These are phyloP conservation scores for Antrodiella citrinella DNA, from an alignment of 768 basidiomycete genomes.

Conservation along the genomic window DNA sequence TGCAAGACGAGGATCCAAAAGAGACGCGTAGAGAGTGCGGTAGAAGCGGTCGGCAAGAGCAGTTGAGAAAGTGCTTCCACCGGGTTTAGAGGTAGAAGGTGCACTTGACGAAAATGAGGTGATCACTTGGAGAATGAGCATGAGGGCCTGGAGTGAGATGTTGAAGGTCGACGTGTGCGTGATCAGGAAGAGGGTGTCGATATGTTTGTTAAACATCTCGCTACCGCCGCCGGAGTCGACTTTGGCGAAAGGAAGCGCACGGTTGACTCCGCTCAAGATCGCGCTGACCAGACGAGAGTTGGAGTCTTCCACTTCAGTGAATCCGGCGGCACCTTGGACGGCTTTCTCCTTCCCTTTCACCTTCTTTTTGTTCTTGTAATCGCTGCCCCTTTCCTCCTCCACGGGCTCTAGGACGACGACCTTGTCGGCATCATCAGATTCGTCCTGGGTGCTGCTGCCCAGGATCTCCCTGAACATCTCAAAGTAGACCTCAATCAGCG, in stretches of 20 bases:
- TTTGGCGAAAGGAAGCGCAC: conserved; percentile 88
- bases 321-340: conserved; percentile 53
- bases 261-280: conserved; percentile 89
- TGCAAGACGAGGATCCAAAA: conserved; percentile 75
- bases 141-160: conserved; percentile 86
- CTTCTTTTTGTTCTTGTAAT: conserved; percentile 21
- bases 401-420: conserved; percentile 17
- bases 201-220: conserved; percentile 72
- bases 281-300: conserved; percentile 83
- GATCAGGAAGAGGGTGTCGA: conserved; percentile 90
- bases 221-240: conserved; percentile 50
- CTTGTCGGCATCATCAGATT: conserved; percentile 20
- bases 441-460: conserved; percentile 36
- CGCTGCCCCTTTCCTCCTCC: conserved; percentile 28
- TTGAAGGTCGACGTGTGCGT: conserved; percentile 97
- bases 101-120: conserved; percentile 38
- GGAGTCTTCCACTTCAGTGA: conserved; percentile 67
- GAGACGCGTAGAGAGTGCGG: conserved; percentile 82
- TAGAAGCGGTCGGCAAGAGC: conserved; percentile 61
- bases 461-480: conserved; percentile 88
- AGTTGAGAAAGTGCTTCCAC: conserved; percentile 35
- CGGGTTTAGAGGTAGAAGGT: conserved; percentile 24
- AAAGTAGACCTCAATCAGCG: conserved; percentile 87
- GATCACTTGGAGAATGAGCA: conserved; percentile 80
- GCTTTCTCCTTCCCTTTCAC: conserved; percentile 30